Conservation (phyloP, 2,329 filamentous ascomycete species). For the Penicillium sclerotigenum region DNA sequence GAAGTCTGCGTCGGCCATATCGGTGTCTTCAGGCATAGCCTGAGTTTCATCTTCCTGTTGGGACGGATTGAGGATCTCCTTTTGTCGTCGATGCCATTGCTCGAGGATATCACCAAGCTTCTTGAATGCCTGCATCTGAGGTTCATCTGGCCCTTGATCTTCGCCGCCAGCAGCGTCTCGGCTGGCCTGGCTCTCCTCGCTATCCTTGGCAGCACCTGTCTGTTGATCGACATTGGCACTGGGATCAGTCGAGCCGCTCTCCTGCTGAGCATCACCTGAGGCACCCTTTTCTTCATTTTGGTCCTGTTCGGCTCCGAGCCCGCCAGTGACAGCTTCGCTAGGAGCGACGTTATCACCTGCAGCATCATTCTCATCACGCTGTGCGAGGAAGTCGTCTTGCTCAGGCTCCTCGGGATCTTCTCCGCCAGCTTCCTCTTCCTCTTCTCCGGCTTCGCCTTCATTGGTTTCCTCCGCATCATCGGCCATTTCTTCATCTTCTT, state of each 20-base stretch:
- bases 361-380: conserved; percentile 50
- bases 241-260: conserved; percentile 45
- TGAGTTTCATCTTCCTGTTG: conserved; percentile 54
- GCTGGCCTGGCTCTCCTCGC: conserved; percentile 38
- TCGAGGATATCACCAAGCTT: conserved; percentile 91
- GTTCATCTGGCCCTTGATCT: conserved; percentile 36
- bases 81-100: conserved; percentile 84
- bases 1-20: conserved; percentile 78
- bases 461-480: conserved; percentile 43
- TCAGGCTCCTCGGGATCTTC: conserved; percentile 54
- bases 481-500: conserved; percentile 44
- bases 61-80: conserved; percentile 67
- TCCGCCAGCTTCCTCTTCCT: conserved; percentile 41
- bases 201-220: conserved; percentile 41
- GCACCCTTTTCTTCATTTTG: conserved; percentile 47
- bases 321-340: conserved; percentile 42
- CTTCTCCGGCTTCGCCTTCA: conserved; percentile 46
- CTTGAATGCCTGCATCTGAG: conserved; percentile 73
- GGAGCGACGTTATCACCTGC: conserved; percentile 53
- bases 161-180: conserved; percentile 38
- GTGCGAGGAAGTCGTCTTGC: conserved; percentile 44
- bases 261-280: conserved; percentile 44
- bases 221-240: conserved; percentile 48
- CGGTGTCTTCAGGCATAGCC: conserved; percentile 58
- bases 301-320: conserved; percentile 40